Evolutionary conservation across 75 land plant species (phyloP), one percentile per base, ranked within the genome.

Genomic region (Picea sitchensis): DNA sequence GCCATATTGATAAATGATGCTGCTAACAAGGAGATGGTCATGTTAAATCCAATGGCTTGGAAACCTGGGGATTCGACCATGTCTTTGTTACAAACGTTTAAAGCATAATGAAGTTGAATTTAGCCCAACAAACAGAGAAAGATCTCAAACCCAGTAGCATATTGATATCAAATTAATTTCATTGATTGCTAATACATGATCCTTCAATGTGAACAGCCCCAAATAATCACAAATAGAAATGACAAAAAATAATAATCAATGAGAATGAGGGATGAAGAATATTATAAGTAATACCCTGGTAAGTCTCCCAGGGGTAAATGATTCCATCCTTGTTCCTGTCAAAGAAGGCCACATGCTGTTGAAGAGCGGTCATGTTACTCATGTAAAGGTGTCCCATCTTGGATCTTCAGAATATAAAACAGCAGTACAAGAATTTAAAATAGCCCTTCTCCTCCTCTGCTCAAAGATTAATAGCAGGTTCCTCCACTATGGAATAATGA

Each of bases 231-330:
- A 21, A 5, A 64, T 1, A 26, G 3, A 23, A 15, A 26, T 31
- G 32, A 32, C 3, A 14, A 15, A 13, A 31, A 32, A 14, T 21
- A 23, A 21, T 9, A 62, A 62, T 21, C 17, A 26, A 30, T 63
- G 65, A 63, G 3, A 47, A 6, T 47, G 56, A 51, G 56, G 11
- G 56, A 51, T 51, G 11, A 51, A 51, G 56, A 1, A 51, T 51
- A 9, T 51, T 8, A 51, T 51, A 51, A 51, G 0, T 47, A 8
- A 51, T 36, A 87, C 92, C 92, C 79, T 82, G 26, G 59, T 80
- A 94, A 15, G 98, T 94, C 61, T 94, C 97, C 83, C 82, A 92
- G 5, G 93, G 91, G 67, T 91, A 88, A n/a, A 92, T 76, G 20
- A 91, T 82, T 18, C 94, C 93, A 75, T 92, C 88, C 11, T 83